Evolutionary conservation across 129 eudicot species (phyloP), one percentile per base, ranked within the genome.

Genomic region (Pseudognaphalium luteoalbum): DNA sequence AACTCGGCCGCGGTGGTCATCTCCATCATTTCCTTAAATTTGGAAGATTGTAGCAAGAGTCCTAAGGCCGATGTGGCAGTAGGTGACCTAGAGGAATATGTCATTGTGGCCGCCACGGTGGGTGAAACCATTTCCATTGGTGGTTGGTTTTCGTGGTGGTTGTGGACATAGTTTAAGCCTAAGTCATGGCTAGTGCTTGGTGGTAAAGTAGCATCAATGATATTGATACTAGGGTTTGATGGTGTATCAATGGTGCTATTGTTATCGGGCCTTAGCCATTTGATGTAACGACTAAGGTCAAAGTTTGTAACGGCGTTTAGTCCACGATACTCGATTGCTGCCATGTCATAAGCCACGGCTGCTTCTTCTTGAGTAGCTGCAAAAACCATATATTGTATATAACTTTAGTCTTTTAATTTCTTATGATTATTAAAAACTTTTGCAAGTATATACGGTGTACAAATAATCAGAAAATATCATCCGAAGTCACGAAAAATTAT

Each of bases 351-450:
- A 33, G 97, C 97, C n/a, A 88, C 84, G 0, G 97, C 97, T 9
- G 97, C 97, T 75, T 91, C 93, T 83, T 91, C 97, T 77, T 91
- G 97, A 7, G 97, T 91, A 52, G 97, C 97, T 91, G 89, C 63
- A 75, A 59, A 63, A 19, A 39, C 7, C 42, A 22, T 3, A 28
- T 58, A 6, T 56, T 3, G n/a, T 58, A 6, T 56, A 5, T 16
- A 52, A 47, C 54, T 47, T 47, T 14, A 47, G 4, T 10, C 10
- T 41, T 41, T 39, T 8, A 7, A 0, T 2, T 39, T 8, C 47
- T 39, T 39, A 9, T 39, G 8, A 6, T 35, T 5, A 35, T 35
- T 35, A 41, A 41, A 41, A 25, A 25, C 28, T 25, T 25, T 25
- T 25, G 28, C 28, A 25, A 25, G 28, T 25, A 25, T 25, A 25